These are phyloP conservation scores for Dictyophora rubrovolvata DNA, from an alignment of 768 basidiomycete species.

Conservation along the genomic window DNA sequence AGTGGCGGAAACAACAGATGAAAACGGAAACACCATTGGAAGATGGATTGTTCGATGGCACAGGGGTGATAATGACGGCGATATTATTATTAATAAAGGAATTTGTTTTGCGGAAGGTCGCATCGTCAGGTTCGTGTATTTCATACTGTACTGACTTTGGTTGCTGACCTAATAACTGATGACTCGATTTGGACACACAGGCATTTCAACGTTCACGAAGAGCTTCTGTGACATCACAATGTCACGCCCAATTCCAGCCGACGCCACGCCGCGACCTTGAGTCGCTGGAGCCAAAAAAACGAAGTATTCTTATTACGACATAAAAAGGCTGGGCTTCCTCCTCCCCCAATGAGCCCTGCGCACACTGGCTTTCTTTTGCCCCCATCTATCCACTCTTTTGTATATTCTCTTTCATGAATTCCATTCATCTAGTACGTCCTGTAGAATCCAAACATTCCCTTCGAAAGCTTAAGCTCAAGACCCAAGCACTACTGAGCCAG, in stretches of 20 bases:
- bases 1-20: slow-evolving; percentile 63
- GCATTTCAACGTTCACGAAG: slow-evolving; percentile 46
- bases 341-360: background rate
- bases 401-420: too few relatives aligned
- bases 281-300: background rate
- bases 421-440: too few relatives aligned
- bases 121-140: slow-evolving; percentile 47
- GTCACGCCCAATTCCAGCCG: background rate
- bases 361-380: background rate
- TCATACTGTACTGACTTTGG: background rate
- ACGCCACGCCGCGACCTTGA: background rate
- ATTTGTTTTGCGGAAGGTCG: slow-evolving; percentile 53
- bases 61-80: slow-evolving; percentile 42
- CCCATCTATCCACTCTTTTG: background rate
- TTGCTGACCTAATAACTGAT: background rate
- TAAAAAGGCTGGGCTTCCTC: background rate
- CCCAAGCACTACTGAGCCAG: too few relatives aligned
- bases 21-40: slow-evolving; percentile 50
- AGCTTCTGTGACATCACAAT: slow-evolving; percentile 23
- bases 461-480: too few relatives aligned
- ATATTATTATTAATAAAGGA: slow-evolving; percentile 25
- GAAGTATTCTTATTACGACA: background rate
- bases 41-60: slow-evolving; percentile 75
- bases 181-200: slow-evolving; percentile 18
- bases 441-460: too few relatives aligned